Base-by-base conservation (phyloP, 1,284 basidiomycete genomes). In the Agroathelia rolfsii region DNA sequence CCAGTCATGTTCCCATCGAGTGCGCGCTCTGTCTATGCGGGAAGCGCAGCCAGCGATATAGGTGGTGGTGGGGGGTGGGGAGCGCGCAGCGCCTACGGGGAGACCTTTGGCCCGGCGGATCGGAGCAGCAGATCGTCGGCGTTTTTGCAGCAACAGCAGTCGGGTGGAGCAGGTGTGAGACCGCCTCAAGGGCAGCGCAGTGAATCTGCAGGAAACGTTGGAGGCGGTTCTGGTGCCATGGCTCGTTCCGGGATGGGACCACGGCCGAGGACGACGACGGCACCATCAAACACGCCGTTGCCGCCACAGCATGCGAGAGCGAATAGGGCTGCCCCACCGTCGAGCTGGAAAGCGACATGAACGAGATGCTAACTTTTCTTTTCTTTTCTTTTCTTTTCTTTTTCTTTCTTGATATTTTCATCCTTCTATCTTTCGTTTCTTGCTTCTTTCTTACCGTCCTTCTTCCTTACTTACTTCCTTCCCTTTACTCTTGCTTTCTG, bases 331-430 rank as follows among this genome's bases (percentile, higher is more conserved):
- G 54, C 63, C 5, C 73, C 73, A 6, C 74, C 74, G 9, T 76
- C 74, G 16, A 77, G 74, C 41, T 79, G 75, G 75, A 75, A 64
- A 44, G 13, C 34, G 13, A n/a, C n/a, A n/a, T n/a, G n/a, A n/a
- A n/a, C n/a, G n/a, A n/a, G n/a, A n/a, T n/a, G n/a, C 34, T 37
- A 26, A 25, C 30, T 24, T 41, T 29, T 28, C 14, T 10, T 25
- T 13, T 16, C 33, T 16, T 30, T 18, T 26, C 20, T 28, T 24
- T 20, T 22, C 19, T 24, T 37, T 45, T 40, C 30, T 14, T 30
- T 38, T 28, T 21, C 24, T 30, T 32, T 32, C 30, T 33, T 24
- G 16, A 13, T 32, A 28, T 24, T 19, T 15, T n/a, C 10, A 12
- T 11, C 12, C n/a, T 6, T 12, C 23, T 6, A 3, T 6, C 6